Percentiles rank a stretch among this genome's conserved stretches.
phyloP scores from a whole-genome alignment of 129 eudicot genomes.

The Chrysanthemum lavandulifolium region DNA sequence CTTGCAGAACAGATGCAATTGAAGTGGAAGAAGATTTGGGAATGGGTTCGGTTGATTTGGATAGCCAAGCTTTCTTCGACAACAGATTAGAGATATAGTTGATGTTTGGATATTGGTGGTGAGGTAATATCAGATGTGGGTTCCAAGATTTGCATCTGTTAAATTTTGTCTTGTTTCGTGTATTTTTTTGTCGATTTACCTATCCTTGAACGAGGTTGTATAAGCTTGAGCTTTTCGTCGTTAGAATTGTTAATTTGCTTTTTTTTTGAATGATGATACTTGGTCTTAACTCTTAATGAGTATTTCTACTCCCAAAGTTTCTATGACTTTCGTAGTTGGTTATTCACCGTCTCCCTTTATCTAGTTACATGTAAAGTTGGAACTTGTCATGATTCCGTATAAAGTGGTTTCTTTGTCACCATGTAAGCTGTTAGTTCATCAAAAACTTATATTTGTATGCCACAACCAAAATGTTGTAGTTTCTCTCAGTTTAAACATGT shows the following conservation, averaged over 20 bases:
- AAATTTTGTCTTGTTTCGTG: slow-evolving; percentile 18
- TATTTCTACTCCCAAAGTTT: background rate
- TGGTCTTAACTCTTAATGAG: background rate
- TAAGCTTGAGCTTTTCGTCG: slow-evolving; percentile 20
- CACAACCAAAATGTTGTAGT: too few species aligned
- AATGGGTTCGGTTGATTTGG: slow-evolving; percentile 67
- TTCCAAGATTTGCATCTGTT: slow-evolving; percentile 12
- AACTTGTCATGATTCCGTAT: background rate
- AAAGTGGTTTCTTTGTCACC: background rate
- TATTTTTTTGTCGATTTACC: slow-evolving; percentile 17
- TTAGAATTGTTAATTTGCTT: background rate
- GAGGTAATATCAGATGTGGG: slow-evolving; percentile 21
- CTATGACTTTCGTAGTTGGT: background rate
- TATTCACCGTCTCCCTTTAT: background rate
- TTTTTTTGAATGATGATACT: background rate
- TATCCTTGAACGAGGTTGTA: slow-evolving; percentile 15
- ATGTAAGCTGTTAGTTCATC: background rate
- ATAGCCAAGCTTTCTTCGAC: slow-evolving; percentile 48
- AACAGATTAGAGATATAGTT: slow-evolving; percentile 29
- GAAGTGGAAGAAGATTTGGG: slow-evolving; percentile 63
- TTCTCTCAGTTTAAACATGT: too few species aligned
- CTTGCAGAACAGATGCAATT: slow-evolving; percentile 61
- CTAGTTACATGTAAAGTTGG: too few species aligned
- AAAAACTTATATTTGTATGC: too few species aligned
- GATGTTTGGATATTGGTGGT: slow-evolving; percentile 7